Percentiles rank a stretch among this genome's conserved stretches.
phyloP scores from a whole-genome alignment of 2,329 filamentous ascomycete species.

The Dactylonectria macrodidyma region DNA sequence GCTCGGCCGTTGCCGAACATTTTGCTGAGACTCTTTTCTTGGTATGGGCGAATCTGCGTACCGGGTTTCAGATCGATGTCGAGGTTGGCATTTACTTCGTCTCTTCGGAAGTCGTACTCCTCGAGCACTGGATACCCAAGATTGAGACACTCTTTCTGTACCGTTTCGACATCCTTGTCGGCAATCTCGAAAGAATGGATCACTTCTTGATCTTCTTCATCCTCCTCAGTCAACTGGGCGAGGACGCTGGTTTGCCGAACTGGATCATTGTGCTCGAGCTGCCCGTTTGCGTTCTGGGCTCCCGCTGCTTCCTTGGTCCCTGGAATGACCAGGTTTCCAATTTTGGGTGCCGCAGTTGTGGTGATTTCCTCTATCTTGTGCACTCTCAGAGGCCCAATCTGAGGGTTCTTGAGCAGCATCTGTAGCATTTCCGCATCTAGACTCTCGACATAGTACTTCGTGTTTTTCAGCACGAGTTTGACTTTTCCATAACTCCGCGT shows the following conservation, averaged over 20 bases:
- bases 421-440: constrained; percentile 84
- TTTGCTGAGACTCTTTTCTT: constrained; percentile 94
- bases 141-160: constrained; percentile 86
- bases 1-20: constrained; percentile 98
- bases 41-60: constrained; percentile 89
- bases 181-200: constrained; percentile 89
- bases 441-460: constrained; percentile 89
- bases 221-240: constrained; percentile 67
- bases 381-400: constrained; percentile 82
- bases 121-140: constrained; percentile 87
- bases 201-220: constrained; percentile 81
- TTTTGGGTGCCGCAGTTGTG: constrained; percentile 81
- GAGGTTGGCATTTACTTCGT: constrained; percentile 84
- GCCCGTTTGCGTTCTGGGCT: constrained; percentile 74
- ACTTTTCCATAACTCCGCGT: constrained; percentile 91
- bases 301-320: constrained; percentile 90
- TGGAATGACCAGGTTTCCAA: constrained; percentile 86
- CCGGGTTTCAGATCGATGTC: constrained; percentile 89
- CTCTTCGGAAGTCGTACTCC: constrained; percentile 93
- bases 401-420: constrained; percentile 80
- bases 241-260: neutral
- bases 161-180: constrained; percentile 80
- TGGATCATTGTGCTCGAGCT: neutral
- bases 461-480: constrained; percentile 89
- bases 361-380: constrained; percentile 77